Evolutionary conservation across 306 rosid species (phyloP).

Genomic region (Carpinus fangiana): DNA sequence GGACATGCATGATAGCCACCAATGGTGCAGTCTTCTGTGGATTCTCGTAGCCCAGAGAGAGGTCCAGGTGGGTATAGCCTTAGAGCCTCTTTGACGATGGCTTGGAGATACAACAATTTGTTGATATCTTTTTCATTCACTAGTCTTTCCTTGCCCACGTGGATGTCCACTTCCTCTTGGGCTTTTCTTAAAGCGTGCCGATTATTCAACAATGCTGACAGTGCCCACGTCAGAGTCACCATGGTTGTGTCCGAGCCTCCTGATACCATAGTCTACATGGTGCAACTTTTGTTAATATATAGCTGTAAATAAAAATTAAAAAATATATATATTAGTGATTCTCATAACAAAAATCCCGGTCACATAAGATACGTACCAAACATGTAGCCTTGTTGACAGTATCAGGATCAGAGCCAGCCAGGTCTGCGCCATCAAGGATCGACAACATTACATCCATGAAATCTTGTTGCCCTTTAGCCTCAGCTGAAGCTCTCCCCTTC

Average conservation of each 20-base stretch:
- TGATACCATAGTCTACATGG: not conserved
- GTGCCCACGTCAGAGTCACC: slow-evolving; percentile 44
- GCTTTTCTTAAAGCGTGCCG: slow-evolving; percentile 28
- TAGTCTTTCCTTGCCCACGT: slow-evolving; percentile 49
- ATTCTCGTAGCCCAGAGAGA: slow-evolving; percentile 37
- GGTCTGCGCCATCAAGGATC: slow-evolving; percentile 3
- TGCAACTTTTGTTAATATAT: not conserved
- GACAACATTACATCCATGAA: slow-evolving; percentile 50
- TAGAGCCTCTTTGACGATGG: slow-evolving; percentile 49
- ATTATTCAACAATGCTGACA: slow-evolving; percentile 43
- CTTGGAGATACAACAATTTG: slow-evolving; percentile 54
- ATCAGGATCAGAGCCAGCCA: slow-evolving; percentile 32
- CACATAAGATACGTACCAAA: slow-evolving; percentile 21
- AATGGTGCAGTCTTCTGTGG: slow-evolving; percentile 42
- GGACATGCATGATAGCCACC: slow-evolving; percentile 44
- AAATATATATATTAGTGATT: too few relatives aligned
- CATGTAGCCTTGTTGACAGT: slow-evolving; percentile 37
- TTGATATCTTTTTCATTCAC: slow-evolving; percentile 48
- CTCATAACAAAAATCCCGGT: too few relatives aligned
- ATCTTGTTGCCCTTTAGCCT: slow-evolving; percentile 23
- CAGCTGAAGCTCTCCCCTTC: slow-evolving; percentile 14
- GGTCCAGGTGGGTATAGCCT: slow-evolving; percentile 56
- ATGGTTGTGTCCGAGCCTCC: slow-evolving; percentile 55
- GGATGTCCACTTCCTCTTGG: slow-evolving; percentile 47
- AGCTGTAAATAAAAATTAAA: not conserved